Evolutionary conservation across 768 basidiomycete species (phyloP).

Genomic region (Polyporus arcularius): DNA sequence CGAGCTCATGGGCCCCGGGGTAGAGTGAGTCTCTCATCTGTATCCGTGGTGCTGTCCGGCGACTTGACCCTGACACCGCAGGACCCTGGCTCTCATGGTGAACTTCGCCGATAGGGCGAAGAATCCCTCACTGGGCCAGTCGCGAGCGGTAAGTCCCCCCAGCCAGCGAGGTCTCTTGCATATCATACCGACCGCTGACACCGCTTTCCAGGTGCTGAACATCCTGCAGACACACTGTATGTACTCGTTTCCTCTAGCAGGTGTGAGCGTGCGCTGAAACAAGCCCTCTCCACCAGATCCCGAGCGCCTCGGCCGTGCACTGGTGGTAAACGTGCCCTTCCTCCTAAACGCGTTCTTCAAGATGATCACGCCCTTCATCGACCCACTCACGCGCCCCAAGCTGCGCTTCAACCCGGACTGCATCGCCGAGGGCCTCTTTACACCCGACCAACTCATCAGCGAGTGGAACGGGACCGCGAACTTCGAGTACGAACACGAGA

Average conservation of each 20-base stretch:
- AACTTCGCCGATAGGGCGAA: constrained; percentile 78
- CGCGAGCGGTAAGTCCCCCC: constrained; percentile 36
- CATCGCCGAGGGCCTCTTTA: constrained; percentile 67
- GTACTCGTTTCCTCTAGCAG: not conserved
- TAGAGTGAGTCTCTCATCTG: constrained; percentile 57
- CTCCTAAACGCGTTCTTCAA: constrained; percentile 75
- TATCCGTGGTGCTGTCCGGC: not conserved
- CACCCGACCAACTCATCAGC: constrained; percentile 66
- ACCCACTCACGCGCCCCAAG: constrained; percentile 77
- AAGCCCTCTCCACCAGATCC: constrained; percentile 45
- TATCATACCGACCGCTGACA: not conserved
- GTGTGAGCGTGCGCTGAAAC: not conserved
- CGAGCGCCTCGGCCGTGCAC: constrained; percentile 74
- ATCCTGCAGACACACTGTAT: constrained; percentile 74
- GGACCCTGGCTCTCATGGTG: constrained; percentile 70
- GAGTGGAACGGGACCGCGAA: constrained; percentile 70
- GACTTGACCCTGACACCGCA: constrained; percentile 26
- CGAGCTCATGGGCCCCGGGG: constrained; percentile 78
- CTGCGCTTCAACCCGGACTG: constrained; percentile 74
- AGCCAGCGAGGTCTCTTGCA: not conserved
- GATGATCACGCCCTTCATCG: constrained; percentile 77
- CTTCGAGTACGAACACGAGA: constrained; percentile 73
- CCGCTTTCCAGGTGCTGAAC: constrained; percentile 30
- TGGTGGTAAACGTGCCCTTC: constrained; percentile 83
- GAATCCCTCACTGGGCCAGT: constrained; percentile 42